These are phyloP conservation scores for Wickerhamomyces alni DNA, from an alignment of 805 yeast species.

Conservation along the genomic window DNA sequence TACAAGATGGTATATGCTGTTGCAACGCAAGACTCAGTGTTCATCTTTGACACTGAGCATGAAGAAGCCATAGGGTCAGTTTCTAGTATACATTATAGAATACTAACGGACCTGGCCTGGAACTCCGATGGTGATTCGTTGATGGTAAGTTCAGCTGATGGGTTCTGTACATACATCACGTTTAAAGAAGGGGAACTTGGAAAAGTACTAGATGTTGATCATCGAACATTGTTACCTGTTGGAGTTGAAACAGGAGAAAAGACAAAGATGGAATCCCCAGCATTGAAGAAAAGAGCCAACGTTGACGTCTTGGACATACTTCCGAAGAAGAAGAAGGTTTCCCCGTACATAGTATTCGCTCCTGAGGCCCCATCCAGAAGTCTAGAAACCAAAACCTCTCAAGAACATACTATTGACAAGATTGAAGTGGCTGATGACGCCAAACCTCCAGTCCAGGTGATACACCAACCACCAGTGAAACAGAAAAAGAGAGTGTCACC, in stretches of 20 bases:
- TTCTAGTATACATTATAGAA: slow-evolving; percentile 79
- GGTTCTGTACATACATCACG: slow-evolving; percentile 71
- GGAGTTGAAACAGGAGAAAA: slow-evolving; percentile 1
- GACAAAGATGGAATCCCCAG: background rate
- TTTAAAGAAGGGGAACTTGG: slow-evolving; percentile 57
- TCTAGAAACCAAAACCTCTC: no score
- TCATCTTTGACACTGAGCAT: slow-evolving; percentile 75
- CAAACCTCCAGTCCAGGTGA: background rate
- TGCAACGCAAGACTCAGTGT: slow-evolving; percentile 83
- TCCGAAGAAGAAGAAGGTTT: background rate
- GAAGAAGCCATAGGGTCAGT: slow-evolving; percentile 65
- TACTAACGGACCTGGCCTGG: slow-evolving; percentile 88
- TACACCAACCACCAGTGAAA: slow-evolving; percentile 13
- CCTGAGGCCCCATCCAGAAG: background rate
- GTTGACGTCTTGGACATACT: slow-evolving; percentile 2
- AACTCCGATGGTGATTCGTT: slow-evolving; percentile 64
- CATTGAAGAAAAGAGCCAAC: background rate
- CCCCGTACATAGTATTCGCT: no score
- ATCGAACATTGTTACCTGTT: slow-evolving; percentile 13
- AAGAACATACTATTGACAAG: slow-evolving; percentile 1
- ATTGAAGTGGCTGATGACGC: background rate
- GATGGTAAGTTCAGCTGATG: slow-evolving; percentile 83
- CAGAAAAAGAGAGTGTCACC: slow-evolving; percentile 25
- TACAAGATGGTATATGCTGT: slow-evolving; percentile 87
- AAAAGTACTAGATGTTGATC: slow-evolving; percentile 26